These are phyloP conservation scores for Polyporus arcularius DNA, from an alignment of 768 basidiomycete species.

Conservation along the genomic window DNA sequence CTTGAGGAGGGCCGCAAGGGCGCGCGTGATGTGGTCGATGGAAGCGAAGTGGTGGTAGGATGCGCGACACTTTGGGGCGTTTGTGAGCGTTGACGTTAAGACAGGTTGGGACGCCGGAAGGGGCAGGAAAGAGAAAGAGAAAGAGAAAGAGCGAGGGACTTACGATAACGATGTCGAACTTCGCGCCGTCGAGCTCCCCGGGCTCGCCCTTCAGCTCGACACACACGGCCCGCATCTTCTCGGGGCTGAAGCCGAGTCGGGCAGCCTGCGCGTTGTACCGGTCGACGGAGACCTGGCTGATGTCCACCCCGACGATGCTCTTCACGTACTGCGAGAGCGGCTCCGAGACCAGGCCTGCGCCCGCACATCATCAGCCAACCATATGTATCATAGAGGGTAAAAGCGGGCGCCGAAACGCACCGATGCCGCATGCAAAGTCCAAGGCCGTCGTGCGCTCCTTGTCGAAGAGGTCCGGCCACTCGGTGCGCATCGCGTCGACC, in stretches of 20 bases:
- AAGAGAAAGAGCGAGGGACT: slow-evolving; percentile 27
- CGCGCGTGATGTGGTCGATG: slow-evolving; percentile 50
- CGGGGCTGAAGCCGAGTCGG: slow-evolving; percentile 62
- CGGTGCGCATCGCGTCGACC: slow-evolving; percentile 32
- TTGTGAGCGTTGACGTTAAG: background rate
- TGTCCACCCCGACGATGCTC: slow-evolving; percentile 72
- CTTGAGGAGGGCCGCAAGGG: slow-evolving; percentile 56
- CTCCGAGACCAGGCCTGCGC: slow-evolving; percentile 61
- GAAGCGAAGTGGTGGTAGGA: slow-evolving; percentile 67
- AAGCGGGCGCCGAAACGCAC: slow-evolving; percentile 33
- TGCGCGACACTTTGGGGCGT: slow-evolving; percentile 51
- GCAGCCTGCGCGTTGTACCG: slow-evolving; percentile 57
- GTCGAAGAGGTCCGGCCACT: slow-evolving; percentile 42
- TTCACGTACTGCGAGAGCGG: slow-evolving; percentile 63
- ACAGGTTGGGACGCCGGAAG: background rate
- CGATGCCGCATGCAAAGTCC: slow-evolving; percentile 78
- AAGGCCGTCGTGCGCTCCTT: slow-evolving; percentile 58
- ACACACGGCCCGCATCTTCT: slow-evolving; percentile 71
- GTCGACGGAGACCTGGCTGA: slow-evolving; percentile 71
- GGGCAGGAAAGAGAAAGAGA: background rate
- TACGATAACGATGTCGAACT: slow-evolving; percentile 74
- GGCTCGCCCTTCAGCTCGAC: slow-evolving; percentile 50
- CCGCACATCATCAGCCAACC: background rate
- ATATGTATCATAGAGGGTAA: too few relatives aligned
- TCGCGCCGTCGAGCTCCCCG: slow-evolving; percentile 50